These are phyloP conservation scores for Trichosporon ovoides DNA, from an alignment of 1,284 basidiomycete genomes.

Conservation along the genomic window DNA sequence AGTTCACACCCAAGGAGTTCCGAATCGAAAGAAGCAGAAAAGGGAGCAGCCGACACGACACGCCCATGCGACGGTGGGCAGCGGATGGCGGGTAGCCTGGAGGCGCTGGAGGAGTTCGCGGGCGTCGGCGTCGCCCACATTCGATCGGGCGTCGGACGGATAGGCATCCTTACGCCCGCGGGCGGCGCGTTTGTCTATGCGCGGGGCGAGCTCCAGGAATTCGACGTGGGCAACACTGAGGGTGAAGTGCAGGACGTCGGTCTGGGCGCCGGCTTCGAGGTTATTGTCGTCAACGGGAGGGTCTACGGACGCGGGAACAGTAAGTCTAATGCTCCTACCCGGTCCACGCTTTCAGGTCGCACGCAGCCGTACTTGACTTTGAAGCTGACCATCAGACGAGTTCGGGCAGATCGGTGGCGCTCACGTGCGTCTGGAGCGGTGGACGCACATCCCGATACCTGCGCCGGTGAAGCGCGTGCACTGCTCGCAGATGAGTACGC, in stretches of 20 bases:
- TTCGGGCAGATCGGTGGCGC: constrained; percentile 33
- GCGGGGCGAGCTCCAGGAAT: too few species aligned
- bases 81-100: background rate
- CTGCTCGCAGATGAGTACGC: constrained; percentile 20
- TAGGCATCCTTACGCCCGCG: constrained; percentile 26
- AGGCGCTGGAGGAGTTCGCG: constrained; percentile 30
- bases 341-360: background rate
- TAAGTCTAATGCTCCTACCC: constrained; percentile 19
- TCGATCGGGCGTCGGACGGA: constrained; percentile 26
- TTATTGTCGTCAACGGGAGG: constrained; percentile 25
- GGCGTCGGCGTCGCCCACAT: constrained; percentile 22
- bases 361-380: background rate
- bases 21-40: too few species aligned
- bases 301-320: constrained; percentile 33
- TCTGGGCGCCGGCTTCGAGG: constrained; percentile 31
- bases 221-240: constrained; percentile 12
- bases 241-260: constrained; percentile 13
- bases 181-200: constrained; percentile 30
- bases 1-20: too few species aligned
- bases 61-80: too few species aligned
- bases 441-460: background rate
- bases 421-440: background rate
- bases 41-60: too few species aligned
- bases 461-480: constrained; percentile 15
- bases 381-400: constrained; percentile 27